Percentiles rank a stretch among this genome's conserved stretches.
Evolutionary conservation across 73 alveolate species (phyloP).

Genomic region (Paramecium primaurelia): DNA sequence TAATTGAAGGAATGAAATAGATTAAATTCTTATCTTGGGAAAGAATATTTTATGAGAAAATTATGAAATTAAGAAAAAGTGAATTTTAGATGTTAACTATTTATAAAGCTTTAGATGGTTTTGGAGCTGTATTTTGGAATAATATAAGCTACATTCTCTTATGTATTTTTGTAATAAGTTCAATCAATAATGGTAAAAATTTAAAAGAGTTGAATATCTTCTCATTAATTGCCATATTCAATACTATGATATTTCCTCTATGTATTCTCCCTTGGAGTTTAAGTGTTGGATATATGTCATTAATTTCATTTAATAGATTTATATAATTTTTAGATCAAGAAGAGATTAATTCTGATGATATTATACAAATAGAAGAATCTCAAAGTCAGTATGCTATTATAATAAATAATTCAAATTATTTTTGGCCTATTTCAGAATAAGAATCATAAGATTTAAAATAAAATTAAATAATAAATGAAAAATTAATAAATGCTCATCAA

Average conservation of each 20-base stretch:
- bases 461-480: background rate
- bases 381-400: background rate
- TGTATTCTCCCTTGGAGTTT: constrained; percentile 48
- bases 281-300: background rate
- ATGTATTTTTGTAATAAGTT: background rate
- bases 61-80: background rate
- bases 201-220: constrained; percentile 29
- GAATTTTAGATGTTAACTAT: background rate
- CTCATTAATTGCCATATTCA: constrained; percentile 41
- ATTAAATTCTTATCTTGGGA: constrained; percentile 55
- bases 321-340: background rate
- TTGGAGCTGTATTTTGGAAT: constrained; percentile 44
- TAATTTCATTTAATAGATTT: constrained; percentile 22
- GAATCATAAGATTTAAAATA: background rate
- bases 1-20: constrained; percentile 49
- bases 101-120: background rate
- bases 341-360: constrained; percentile 6
- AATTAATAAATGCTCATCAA: background rate
- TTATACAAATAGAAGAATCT: background rate
- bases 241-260: constrained; percentile 31
- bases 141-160: constrained; percentile 39
- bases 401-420: background rate
- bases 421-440: background rate
- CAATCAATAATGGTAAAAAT: background rate
- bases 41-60: constrained; percentile 1